Base-by-base conservation (phyloP, 257 asterid species). In the Dorcoceras hygrometricum region DNA sequence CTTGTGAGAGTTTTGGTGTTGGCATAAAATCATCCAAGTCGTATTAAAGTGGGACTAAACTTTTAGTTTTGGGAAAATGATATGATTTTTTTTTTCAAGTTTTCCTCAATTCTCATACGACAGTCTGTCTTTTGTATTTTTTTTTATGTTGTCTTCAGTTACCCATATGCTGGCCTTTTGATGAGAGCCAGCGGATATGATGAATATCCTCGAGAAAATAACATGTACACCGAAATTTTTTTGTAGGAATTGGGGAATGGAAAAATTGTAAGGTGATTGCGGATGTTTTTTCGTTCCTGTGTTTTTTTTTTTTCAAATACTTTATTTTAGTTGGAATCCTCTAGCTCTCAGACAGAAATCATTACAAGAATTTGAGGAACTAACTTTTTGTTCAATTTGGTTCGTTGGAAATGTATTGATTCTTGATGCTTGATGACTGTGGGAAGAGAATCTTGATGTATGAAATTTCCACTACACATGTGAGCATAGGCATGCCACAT, bases 81-180 rank as follows among this genome's bases (percentile, higher is more conserved):
- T 59, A 23, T 19, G 36, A 55, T 53, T 46, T 53, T 70, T 31
- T n/a, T 54, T 60, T 66, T 69, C 12, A 29, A 34, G 19, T 39
- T 18, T 20, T 46, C 54, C 6, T 4, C 2, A 22, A 46, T 4
- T 63, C 69, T 75, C 59, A 36, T 34, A 22, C 27, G 48, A 16
- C 68, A 25, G 56, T 62, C 57, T 62, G 31, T 43, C 55, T 55
- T 51, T 73, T 80, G 51, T 46, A 16, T 46, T 14, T 16, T 75
- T n/a, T 58, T 65, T 54, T 23, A 22, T 2, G 28, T 32, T 57
- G 50, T 68, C 63, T 73, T 63, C 62, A 70, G 66, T 71, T 59
- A 57, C 59, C 25, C n/a, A 36, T 66, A 69, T 63, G 65, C 74
- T 78, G 70, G 71, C 73, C 27, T 67, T 68, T 69, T 63, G 59